Conservation (phyloP, 2,329 filamentous ascomycete species). For the Sclerotinia glacialis region DNA sequence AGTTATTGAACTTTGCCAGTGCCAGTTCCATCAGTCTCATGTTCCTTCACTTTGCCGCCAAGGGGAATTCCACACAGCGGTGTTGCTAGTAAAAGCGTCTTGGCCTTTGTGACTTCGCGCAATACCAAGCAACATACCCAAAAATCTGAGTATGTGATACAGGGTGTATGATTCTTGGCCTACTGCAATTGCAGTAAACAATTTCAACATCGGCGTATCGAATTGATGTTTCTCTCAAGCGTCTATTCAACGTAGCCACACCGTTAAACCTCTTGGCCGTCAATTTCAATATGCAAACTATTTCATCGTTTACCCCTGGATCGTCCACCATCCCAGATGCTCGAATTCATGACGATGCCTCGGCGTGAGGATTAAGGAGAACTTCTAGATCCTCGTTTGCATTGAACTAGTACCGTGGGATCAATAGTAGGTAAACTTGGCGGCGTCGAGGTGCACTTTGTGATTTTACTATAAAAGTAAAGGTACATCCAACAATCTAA, state of each 20-base stretch:
- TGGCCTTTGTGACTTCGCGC: background rate
- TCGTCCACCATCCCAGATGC: background rate
- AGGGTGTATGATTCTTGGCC: slow-evolving; percentile 4
- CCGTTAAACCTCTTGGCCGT: background rate
- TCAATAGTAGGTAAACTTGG: slow-evolving; percentile 3
- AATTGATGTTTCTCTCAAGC: background rate
- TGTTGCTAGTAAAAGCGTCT: slow-evolving; percentile 1
- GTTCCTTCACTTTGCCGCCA: background rate
- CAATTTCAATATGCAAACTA: background rate
- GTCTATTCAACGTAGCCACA: background rate
- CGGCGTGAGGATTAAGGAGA: background rate
- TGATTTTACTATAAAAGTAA: slow-evolving; percentile 11
- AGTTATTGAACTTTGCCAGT: background rate
- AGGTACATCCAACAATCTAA: background rate
- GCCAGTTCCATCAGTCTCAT: background rate
- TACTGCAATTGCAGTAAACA: background rate
- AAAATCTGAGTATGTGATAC: background rate
- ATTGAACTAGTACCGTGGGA: background rate
- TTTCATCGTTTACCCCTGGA: background rate
- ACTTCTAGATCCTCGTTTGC: slow-evolving; percentile 6
- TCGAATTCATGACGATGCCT: background rate
- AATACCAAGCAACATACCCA: background rate
- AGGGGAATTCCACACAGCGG: background rate
- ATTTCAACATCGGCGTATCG: background rate
- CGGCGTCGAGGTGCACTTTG: too few relatives aligned